phyloP scores from a whole-genome alignment of 805 yeast genomes.

The Candida verbasci region DNA sequence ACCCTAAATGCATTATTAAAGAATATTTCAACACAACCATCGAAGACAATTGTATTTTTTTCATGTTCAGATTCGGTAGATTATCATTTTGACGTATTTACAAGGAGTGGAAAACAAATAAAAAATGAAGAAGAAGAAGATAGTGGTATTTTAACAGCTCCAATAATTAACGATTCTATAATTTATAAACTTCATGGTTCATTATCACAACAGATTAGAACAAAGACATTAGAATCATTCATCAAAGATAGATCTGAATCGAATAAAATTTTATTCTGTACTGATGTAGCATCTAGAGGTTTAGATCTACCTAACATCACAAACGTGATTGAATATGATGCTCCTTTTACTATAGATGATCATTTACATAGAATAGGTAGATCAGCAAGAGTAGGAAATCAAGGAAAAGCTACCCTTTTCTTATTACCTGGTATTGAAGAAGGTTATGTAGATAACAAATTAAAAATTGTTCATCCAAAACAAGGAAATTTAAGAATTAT shows the following conservation, averaged over 20 bases:
- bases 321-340: conserved; percentile 87
- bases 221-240: conserved; percentile 68
- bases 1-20: conserved; percentile 66
- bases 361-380: conserved; percentile 96
- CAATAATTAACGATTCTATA: conserved; percentile 43
- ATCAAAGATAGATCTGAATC: conserved; percentile 37
- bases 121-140: conserved; percentile 27
- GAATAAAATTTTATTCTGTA: conserved; percentile 76
- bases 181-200: conserved; percentile 85
- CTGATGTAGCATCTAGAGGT: conserved; percentile 98
- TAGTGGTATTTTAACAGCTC: conserved; percentile 48
- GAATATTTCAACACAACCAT: conserved; percentile 25
- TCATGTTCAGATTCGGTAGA: conserved; percentile 97
- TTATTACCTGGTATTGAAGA: conserved; percentile 89
- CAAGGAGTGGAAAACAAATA: conserved; percentile 45
- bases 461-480: conserved; percentile 36
- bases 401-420: conserved; percentile 74
- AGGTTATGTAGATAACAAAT: conserved; percentile 59
- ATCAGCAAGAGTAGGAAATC: conserved; percentile 94
- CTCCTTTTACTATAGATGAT: conserved; percentile 91
- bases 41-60: conserved; percentile 76
- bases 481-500: conserved; percentile 27
- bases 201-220: conserved; percentile 75
- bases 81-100: conserved; percentile 76
- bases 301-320: conserved; percentile 85